Evolutionary conservation across 768 basidiomycete species (phyloP), one percentile per base, ranked within the genome.

Genomic region (Roridomyces roridus): DNA sequence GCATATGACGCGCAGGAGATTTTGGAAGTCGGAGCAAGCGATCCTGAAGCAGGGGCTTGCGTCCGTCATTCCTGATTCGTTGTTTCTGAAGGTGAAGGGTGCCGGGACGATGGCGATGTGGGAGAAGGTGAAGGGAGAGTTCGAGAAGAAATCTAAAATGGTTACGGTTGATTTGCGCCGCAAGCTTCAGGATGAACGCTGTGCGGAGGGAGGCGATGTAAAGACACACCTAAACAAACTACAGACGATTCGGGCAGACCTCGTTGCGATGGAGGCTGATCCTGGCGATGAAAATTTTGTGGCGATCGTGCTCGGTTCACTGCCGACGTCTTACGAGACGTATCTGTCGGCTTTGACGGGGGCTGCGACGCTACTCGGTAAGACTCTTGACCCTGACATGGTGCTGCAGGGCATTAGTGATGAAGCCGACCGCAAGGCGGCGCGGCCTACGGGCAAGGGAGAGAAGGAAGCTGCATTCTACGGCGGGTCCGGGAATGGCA

Each of bases 51-150:
- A 68, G 24, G 60, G 63, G 0, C 43, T 70, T 10, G 64, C 64
- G 23, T 54, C 58, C 17, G 61, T 46, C 15, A 66, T 70, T 15
- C 54, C 63, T 5, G 67, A 70, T 29, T 63, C 55, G 3, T 24
- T 70, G 4, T 63, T 69, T 28, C 58, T 70, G 37, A 62, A 65
- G 42, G 58, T 72, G 12, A 63, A 59, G 15, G 35, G 21, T 4
- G 21, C 45, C 18, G 20, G 23, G 25, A 59, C 47, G 0, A 18
- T 12, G 10, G 21, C n/a, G 25, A 57, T 68, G 31, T 72, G 69
- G 69, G 36, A 37, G 6, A 58, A 57, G 8, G 20, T 72, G n/a
- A 37, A 46, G n/a, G 35, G 8, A 7, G n/a, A n/a, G n/a, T n/a
- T n/a, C n/a, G n/a, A n/a, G n/a, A n/a, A n/a, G 53, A 67, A 14